phyloP scores from a whole-genome alignment of 2,329 filamentous ascomycete species.

The Penicillium sp. region DNA sequence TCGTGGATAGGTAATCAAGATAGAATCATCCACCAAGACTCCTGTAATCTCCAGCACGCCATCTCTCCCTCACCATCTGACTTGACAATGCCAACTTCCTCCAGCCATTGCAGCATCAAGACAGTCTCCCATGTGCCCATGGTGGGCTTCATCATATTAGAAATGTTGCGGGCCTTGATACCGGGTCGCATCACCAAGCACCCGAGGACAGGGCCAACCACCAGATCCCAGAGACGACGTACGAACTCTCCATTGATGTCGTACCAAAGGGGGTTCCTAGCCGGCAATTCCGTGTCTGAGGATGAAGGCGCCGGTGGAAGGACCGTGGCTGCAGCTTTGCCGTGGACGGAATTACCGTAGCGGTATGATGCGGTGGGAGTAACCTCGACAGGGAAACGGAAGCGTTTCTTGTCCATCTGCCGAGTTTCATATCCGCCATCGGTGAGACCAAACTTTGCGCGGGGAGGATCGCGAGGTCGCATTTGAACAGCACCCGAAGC shows the following conservation, averaged over 20 bases:
- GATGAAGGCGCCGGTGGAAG: slow-evolving; percentile 18
- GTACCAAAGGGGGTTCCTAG: slow-evolving; percentile 48
- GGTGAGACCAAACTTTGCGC: slow-evolving; percentile 47
- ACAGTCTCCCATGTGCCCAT: slow-evolving; percentile 45
- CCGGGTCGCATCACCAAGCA: slow-evolving; percentile 45
- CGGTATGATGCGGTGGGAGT: slow-evolving; percentile 38
- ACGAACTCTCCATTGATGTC: slow-evolving; percentile 46
- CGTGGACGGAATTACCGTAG: slow-evolving; percentile 39
- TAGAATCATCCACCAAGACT: slow-evolving; percentile 46
- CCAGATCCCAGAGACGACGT: slow-evolving; percentile 42
- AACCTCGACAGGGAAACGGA: slow-evolving; percentile 46
- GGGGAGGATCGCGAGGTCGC: slow-evolving; percentile 40
- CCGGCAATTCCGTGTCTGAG: slow-evolving; percentile 11
- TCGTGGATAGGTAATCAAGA: neutral
- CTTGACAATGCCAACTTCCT: slow-evolving; percentile 23
- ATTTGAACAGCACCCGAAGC: slow-evolving; percentile 37
- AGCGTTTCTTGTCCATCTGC: slow-evolving; percentile 44
- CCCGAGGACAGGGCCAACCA: slow-evolving; percentile 42
- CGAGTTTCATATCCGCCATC: slow-evolving; percentile 48
- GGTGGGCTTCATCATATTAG: slow-evolving; percentile 38
- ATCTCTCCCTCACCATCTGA: slow-evolving; percentile 12
- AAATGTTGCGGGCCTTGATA: slow-evolving; percentile 34
- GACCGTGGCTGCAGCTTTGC: slow-evolving; percentile 7
- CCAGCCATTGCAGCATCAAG: slow-evolving; percentile 43
- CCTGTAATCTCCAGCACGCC: slow-evolving; percentile 33